These are phyloP conservation scores for Fusarium mangiferae DNA, from an alignment of 2,329 filamentous ascomycete genomes.

Conservation along the genomic window DNA sequence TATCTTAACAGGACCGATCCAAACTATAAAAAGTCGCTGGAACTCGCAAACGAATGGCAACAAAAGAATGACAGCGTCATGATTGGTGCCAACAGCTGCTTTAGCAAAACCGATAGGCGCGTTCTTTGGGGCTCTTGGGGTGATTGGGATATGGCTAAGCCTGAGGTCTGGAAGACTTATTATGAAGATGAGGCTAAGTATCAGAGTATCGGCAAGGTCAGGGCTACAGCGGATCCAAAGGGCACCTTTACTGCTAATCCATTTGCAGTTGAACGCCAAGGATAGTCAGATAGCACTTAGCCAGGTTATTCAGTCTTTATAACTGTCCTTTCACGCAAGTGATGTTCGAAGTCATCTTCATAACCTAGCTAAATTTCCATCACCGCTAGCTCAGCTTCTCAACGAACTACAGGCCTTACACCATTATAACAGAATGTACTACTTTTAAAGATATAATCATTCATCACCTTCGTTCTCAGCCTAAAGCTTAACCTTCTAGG, in stretches of 20 bases:
- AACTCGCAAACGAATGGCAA: not conserved
- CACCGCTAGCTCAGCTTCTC: too few relatives aligned
- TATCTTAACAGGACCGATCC: not conserved
- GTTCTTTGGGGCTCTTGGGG: not conserved
- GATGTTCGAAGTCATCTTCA: too few relatives aligned
- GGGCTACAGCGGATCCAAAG: not conserved
- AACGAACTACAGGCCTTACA: too few relatives aligned
- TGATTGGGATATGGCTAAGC: not conserved
- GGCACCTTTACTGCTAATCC: not conserved
- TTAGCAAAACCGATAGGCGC: not conserved
- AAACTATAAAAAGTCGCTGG: accelerated
- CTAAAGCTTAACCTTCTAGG: too few relatives aligned
- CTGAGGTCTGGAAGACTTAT: not conserved
- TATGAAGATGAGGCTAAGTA: not conserved
- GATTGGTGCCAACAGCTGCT: not conserved
- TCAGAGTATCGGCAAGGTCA: not conserved
- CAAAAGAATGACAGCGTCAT: not conserved
- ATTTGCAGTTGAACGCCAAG: not conserved
- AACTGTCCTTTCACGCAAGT: too few relatives aligned
- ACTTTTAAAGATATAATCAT: too few relatives aligned
- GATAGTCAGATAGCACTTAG: too few relatives aligned
- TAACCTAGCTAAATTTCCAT: too few relatives aligned
- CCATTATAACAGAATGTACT: too few relatives aligned
- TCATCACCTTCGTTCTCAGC: too few relatives aligned
- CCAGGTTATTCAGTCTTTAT: too few relatives aligned